Conservation (phyloP, 2,329 filamentous ascomycete species). For the Ophiostoma ulmi region DNA sequence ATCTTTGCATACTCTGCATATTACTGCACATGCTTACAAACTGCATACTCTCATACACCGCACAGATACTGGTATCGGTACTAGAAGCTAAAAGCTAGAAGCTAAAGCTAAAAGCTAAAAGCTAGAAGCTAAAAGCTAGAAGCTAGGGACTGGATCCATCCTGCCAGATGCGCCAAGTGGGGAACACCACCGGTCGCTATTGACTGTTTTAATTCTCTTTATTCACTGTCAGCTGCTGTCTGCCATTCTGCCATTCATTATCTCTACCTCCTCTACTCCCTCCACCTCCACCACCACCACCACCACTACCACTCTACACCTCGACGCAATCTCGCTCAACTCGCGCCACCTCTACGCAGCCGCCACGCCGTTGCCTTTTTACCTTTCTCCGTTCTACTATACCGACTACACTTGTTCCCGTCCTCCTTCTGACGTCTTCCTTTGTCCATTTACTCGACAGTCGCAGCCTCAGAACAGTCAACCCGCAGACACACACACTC, state of each 20-base stretch:
- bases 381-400: background rate
- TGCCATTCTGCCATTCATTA: background rate
- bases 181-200: constrained; percentile 16
- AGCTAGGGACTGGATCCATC: background rate
- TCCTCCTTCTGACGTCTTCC: background rate
- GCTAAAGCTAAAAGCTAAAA: background rate
- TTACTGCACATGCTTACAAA: background rate
- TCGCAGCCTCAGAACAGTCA: background rate
- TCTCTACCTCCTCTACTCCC: too few species aligned
- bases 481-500: background rate
- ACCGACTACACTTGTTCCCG: background rate
- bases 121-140: background rate
- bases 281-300: background rate
- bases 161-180: constrained; percentile 23
- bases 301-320: constrained; percentile 18
- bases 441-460: background rate
- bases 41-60: background rate
- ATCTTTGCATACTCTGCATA: background rate
- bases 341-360: constrained; percentile 22
- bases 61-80: too few species aligned
- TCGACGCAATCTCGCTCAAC: constrained; percentile 18
- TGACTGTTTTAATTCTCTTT: background rate
- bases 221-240: background rate
- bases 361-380: constrained; percentile 13
- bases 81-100: background rate